A percentile compares a stretch with the other conserved stretches of the same genome.
Conservation (phyloP, 805 yeast species). For the Hemisphaericaspora nanyangensis region DNA sequence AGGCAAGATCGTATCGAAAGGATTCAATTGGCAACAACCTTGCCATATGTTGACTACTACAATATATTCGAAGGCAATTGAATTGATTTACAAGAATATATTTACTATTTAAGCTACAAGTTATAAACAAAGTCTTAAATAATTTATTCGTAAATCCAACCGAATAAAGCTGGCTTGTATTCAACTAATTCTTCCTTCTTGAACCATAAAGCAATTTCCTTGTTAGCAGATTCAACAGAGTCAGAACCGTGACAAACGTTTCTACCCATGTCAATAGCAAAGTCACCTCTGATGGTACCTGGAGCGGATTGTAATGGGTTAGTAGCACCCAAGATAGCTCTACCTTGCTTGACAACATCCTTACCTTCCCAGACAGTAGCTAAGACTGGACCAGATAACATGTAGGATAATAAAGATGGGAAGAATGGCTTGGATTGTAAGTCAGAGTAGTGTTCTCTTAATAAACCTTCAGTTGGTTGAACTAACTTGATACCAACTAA, state of each 20-base stretch:
- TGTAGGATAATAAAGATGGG: conserved; percentile 94
- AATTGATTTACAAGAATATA: too few relatives aligned
- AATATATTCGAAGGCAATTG: too few relatives aligned
- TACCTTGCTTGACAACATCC: conserved; percentile 98
- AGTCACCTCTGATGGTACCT: conserved; percentile 99
- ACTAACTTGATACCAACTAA: conserved; percentile 92
- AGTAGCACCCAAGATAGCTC: conserved; percentile 97
- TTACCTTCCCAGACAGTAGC: conserved; percentile 99
- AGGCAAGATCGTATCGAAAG: too few relatives aligned
- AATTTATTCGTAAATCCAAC: conserved; percentile 93
- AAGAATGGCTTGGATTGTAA: conserved; percentile 95
- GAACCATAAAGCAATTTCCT: conserved; percentile 97
- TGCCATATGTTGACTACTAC: too few relatives aligned
- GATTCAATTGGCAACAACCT: too few relatives aligned
- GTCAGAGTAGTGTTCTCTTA: conserved; percentile 94
- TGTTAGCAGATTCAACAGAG: conserved; percentile 95
- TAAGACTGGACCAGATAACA: conserved; percentile 97
- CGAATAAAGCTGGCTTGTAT: conserved; percentile 80
- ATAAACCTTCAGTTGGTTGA: conserved; percentile 78
- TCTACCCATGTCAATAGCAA: conserved; percentile 98
- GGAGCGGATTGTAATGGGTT: conserved; percentile 97
- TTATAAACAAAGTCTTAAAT: too few relatives aligned
- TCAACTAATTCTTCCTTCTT: conserved; percentile 92
- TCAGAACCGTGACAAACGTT: conserved; percentile 99
- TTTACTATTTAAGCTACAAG: too few relatives aligned